Conservation (phyloP, 495 filamentous ascomycete genomes). For the Eremomyces bilateralis region DNA sequence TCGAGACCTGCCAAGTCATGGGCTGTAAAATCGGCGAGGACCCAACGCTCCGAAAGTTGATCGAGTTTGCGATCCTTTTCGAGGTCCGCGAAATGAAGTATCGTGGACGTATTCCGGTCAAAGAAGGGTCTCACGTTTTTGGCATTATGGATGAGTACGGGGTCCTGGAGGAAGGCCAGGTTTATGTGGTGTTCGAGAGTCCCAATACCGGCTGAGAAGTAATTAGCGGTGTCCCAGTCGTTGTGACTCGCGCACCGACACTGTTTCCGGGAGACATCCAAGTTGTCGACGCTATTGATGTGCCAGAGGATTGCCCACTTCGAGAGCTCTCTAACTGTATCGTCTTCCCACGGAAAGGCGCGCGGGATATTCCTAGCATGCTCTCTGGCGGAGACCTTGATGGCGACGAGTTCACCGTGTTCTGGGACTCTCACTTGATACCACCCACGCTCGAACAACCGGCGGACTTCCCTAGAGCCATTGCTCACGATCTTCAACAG, state of each 20-base stretch:
- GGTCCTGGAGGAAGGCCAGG: constrained; percentile 38
- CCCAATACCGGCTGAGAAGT: too few relatives aligned
- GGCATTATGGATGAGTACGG: constrained; percentile 72
- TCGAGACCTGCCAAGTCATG: constrained; percentile 26
- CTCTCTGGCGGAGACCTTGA: constrained; percentile 92
- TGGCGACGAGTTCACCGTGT: constrained; percentile 85
- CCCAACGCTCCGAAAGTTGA: constrained; percentile 34
- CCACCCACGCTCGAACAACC: constrained; percentile 40
- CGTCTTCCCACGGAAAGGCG: constrained; percentile 66
- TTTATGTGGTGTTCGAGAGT: too few relatives aligned
- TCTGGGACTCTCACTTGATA: constrained; percentile 68
- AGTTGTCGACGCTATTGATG: constrained; percentile 65
- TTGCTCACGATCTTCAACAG: constrained; percentile 26
- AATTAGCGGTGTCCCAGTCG: too few relatives aligned
- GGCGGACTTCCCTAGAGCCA: constrained; percentile 51
- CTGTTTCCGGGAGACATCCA: constrained; percentile 86
- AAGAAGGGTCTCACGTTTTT: constrained; percentile 45
- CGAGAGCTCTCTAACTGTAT: constrained; percentile 70
- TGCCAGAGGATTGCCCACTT: constrained; percentile 47
- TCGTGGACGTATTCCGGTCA: constrained; percentile 47
- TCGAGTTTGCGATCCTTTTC: constrained; percentile 41
- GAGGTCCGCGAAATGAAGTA: constrained; percentile 54
- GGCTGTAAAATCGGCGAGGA: constrained; percentile 40
- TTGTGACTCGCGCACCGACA: constrained; percentile 82
- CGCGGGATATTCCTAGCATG: constrained; percentile 75